Percentiles rank a stretch among this genome's conserved stretches.
Evolutionary conservation across 2,329 filamentous ascomycete genomes (phyloP).

Genomic region (Xylariaceae sp.): DNA sequence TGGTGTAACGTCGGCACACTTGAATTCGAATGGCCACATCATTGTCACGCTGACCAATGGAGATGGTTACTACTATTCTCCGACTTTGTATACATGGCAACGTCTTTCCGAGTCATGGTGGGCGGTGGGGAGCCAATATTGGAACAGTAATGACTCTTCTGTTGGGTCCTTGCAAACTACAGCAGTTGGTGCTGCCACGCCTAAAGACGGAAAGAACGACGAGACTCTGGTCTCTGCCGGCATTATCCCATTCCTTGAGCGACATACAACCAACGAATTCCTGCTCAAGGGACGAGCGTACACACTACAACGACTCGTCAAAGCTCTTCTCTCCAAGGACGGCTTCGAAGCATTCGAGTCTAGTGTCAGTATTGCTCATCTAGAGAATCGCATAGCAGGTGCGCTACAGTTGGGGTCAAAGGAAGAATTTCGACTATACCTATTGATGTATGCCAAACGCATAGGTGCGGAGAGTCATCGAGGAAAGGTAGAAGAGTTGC

Average conservation of each 20-base stretch:
- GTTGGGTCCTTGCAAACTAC: conserved; percentile 75
- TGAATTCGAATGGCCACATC: conserved; percentile 83
- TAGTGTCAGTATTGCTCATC: conserved; percentile 84
- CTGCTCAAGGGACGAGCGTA: conserved; percentile 88
- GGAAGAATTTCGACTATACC: conserved; percentile 89
- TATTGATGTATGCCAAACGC: conserved; percentile 98
- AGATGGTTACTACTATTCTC: conserved; percentile 87
- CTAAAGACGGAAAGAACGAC: conserved; percentile 43
- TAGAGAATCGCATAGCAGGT: conserved; percentile 91
- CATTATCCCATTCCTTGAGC: conserved; percentile 87
- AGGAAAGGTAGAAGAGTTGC: conserved; percentile 86
- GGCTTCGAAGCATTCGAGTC: conserved; percentile 92
- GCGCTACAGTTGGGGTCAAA: conserved; percentile 78
- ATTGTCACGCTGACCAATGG: conserved; percentile 91
- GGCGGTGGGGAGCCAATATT: conserved; percentile 96
- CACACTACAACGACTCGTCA: conserved; percentile 86
- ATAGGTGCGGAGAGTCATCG: conserved; percentile 85
- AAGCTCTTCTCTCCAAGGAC: conserved; percentile 79
- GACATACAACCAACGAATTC: conserved; percentile 91
- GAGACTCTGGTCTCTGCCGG: conserved; percentile 73
- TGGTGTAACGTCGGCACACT: conserved; percentile 81
- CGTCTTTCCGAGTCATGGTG: conserved; percentile 96
- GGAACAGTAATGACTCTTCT: conserved; percentile 94
- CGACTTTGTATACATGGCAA: conserved; percentile 86
- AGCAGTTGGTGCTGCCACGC: conserved; percentile 55